A percentile compares a stretch with the other conserved stretches of the same genome.
These are phyloP conservation scores for Cyberlindnera nakhonratchasimensis DNA, from an alignment of 805 yeast species.

Conservation along the genomic window DNA sequence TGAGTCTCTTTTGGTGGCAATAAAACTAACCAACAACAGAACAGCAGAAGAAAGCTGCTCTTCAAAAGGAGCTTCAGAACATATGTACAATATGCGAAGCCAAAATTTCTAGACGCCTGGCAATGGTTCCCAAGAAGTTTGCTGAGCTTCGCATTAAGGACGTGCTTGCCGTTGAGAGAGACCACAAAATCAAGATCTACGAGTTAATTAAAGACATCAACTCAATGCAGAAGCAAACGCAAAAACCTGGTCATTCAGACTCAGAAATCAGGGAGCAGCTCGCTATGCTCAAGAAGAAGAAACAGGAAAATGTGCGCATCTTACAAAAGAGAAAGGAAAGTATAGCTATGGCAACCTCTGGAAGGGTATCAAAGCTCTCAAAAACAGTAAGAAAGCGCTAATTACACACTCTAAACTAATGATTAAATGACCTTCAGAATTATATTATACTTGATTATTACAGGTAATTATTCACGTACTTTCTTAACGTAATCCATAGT, in stretches of 20 bases:
- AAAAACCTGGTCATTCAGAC: conserved; percentile 2
- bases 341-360: conserved; percentile 8
- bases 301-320: conserved; percentile 11
- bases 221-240: conserved; percentile 5
- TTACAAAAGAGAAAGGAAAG: conserved; percentile 23
- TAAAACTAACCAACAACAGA: conserved; percentile 10
- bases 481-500: too few species aligned
- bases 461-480: too few species aligned
- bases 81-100: conserved; percentile 22
- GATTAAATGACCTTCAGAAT: background rate
- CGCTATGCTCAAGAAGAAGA: conserved; percentile 15
- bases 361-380: conserved; percentile 8
- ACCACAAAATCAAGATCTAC: conserved; percentile 27
- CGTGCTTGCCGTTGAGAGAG: conserved; percentile 26
- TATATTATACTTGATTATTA: background rate
- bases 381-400: conserved; percentile 1
- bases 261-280: conserved; percentile 10
- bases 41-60: conserved; percentile 18
- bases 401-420: background rate
- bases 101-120: conserved; percentile 20
- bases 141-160: conserved; percentile 21
- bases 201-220: conserved; percentile 24
- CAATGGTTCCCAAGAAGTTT: conserved; percentile 27
- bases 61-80: conserved; percentile 17
- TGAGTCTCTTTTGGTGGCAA: background rate